These are phyloP conservation scores for Curvularia sp. DNA, from an alignment of 2,329 filamentous ascomycete species.

Conservation along the genomic window DNA sequence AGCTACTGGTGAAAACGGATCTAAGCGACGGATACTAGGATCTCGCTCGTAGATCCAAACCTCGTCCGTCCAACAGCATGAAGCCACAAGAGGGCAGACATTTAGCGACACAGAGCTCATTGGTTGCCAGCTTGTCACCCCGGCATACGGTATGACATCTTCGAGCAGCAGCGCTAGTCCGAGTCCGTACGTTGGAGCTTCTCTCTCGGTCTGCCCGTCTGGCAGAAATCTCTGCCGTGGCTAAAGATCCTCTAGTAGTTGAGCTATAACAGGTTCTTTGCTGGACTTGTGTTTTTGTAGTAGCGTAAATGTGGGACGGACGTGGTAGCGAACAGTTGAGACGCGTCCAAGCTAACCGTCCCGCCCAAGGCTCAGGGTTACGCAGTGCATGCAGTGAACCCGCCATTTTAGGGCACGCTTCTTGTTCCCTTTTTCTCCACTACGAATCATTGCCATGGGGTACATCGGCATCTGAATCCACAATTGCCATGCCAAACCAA, in stretches of 20 bases:
- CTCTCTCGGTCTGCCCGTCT: slow-evolving; percentile 14
- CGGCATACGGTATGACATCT: slow-evolving; percentile 11
- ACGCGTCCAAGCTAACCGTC: slow-evolving; percentile 6
- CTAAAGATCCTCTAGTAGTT: slow-evolving; percentile 16
- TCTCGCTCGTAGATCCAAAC: slow-evolving; percentile 16
- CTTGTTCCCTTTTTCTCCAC: slow-evolving; percentile 5
- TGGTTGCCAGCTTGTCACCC: slow-evolving; percentile 11
- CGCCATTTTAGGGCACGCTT: slow-evolving; percentile 18
- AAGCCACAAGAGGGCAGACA: slow-evolving; percentile 20
- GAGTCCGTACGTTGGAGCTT: slow-evolving; percentile 3
- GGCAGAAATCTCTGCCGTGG: slow-evolving; percentile 3
- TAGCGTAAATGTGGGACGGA: not conserved
- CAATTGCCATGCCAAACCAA: slow-evolving; percentile 3
- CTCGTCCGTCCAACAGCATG: slow-evolving; percentile 14
- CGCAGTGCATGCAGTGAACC: slow-evolving; percentile 5
- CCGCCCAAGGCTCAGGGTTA: slow-evolving; percentile 13
- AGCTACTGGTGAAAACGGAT: slow-evolving; percentile 25
- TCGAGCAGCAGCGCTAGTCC: slow-evolving; percentile 4
- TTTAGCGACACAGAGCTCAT: slow-evolving; percentile 7
- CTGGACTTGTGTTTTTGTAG: not conserved
- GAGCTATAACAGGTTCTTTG: not conserved
- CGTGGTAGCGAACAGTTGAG: slow-evolving; percentile 6
- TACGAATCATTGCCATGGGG: not conserved
- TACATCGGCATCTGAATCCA: slow-evolving; percentile 3
- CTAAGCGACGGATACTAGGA: slow-evolving; percentile 26